Percentiles rank a stretch among this genome's conserved stretches.
phyloP scores from a whole-genome alignment of 495 filamentous ascomycete species.

The Tuber melanosporum region DNA sequence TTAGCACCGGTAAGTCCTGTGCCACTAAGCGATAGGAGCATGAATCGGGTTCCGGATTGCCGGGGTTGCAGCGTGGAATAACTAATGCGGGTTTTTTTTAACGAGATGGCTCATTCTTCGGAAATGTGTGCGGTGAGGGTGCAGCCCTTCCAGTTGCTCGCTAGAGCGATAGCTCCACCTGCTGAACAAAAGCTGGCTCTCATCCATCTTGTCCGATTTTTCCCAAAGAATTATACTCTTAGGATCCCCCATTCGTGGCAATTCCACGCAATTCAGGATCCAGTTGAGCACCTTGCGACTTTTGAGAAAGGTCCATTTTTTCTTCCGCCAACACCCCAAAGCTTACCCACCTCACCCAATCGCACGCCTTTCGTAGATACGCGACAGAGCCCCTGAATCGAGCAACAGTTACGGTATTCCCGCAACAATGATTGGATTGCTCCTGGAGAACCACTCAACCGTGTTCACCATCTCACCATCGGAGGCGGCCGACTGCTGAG shows the following conservation, averaged over 20 bases:
- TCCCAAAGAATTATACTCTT: background rate
- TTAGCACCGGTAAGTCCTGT: background rate
- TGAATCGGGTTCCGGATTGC: background rate
- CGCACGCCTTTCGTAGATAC: background rate
- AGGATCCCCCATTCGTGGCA: background rate
- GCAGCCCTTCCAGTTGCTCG: background rate
- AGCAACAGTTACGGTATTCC: background rate
- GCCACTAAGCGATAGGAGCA: background rate
- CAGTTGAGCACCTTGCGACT: background rate
- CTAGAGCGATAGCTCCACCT: background rate
- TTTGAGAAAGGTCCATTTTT: background rate
- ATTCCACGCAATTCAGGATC: background rate
- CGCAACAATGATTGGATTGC: background rate
- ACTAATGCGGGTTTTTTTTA: background rate
- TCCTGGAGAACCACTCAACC: background rate
- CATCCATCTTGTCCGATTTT: background rate
- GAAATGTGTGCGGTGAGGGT: background rate
- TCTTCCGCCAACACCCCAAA: background rate
- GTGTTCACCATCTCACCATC: background rate
- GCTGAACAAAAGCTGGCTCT: background rate
- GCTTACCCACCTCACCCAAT: background rate
- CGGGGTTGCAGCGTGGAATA: background rate
- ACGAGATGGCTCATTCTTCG: background rate
- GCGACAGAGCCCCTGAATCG: background rate
- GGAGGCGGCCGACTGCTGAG: background rate